A percentile compares a stretch with the other conserved stretches of the same genome.
Evolutionary conservation across 495 filamentous ascomycete genomes (phyloP).

Genomic region (Pyrenula massariospora): DNA sequence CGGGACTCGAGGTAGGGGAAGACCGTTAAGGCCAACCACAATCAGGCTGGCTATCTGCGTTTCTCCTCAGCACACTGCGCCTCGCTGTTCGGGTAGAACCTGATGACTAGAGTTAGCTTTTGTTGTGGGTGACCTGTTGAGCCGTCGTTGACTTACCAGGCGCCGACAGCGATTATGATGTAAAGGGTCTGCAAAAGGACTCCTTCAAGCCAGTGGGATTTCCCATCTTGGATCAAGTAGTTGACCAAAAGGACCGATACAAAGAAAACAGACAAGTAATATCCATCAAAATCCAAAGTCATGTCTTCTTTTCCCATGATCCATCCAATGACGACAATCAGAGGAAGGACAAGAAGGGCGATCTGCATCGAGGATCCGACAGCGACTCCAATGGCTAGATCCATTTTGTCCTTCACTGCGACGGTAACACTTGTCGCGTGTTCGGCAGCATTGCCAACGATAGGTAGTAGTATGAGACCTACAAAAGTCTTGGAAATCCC

Average conservation of each 20-base stretch:
- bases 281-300: constrained; percentile 70
- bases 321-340: constrained; percentile 74
- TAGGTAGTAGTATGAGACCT: constrained; percentile 75
- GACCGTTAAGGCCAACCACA: too few species aligned
- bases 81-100: background rate
- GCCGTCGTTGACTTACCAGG: constrained; percentile 38
- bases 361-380: constrained; percentile 84
- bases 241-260: constrained; percentile 71
- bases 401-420: constrained; percentile 85
- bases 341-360: constrained; percentile 64
- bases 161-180: constrained; percentile 53
- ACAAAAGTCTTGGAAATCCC: constrained; percentile 63
- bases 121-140: too few species aligned
- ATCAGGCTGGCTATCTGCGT: too few species aligned
- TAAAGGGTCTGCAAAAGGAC: constrained; percentile 64
- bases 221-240: constrained; percentile 60
- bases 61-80: background rate
- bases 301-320: constrained; percentile 55
- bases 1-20: too few species aligned
- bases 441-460: constrained; percentile 82
- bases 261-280: constrained; percentile 72
- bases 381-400: constrained; percentile 73
- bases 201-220: constrained; percentile 61
- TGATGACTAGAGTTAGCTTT: too few species aligned
- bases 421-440: constrained; percentile 82